Base-by-base conservation (phyloP, 371 early-diverging fungal genomes). In the Saksenaea oblongispora region DNA sequence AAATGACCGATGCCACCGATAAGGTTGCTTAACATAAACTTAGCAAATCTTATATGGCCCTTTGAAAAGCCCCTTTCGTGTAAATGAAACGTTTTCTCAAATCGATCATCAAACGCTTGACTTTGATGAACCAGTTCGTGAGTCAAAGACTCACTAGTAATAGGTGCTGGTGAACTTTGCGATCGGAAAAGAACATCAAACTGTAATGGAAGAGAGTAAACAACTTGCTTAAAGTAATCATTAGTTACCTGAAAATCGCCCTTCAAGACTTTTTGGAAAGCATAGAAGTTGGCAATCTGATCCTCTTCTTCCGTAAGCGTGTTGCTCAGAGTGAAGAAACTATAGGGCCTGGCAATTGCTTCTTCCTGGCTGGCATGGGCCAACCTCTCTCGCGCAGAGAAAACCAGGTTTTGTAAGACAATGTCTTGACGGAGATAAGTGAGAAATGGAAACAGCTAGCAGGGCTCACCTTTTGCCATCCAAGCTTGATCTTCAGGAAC, bases 1-100 rank as follows among this genome's bases (percentile, higher is more conserved):
- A 82, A 80, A 28, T 86, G 94, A 68, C 98, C 98, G 34, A 97
- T 88, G 1, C 98, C 97, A 58, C 98, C 97, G 7, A 97, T 27
- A 64, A 96, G 72, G 70, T 94, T 95, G 69, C 93, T 91, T 56
- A 96, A 64, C 24, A 89, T 74, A 15, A 83, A 83, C 64, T 93
- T 81, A 0, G 92, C 95, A 72, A 95, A 91, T 18, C 82, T 70
- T 34, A 93, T 64, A 61, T 93, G 75, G 0, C 82, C 72, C 0
- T 72, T 62, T 14, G 73, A 63, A 56, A 86, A 95, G 1, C 90
- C 91, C 42, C 91, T 91, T 34, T 76, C 71, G 26, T 70, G 64
- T 11, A 98, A 77, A 13, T 79, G 78, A 71, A 95, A 96, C 0
- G 78, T 83, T 0, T 78, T 53, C 67, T 95, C 93, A 67, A 98